Conservation (phyloP, 768 basidiomycete genomes). For the Neoboletus magnificus region DNA sequence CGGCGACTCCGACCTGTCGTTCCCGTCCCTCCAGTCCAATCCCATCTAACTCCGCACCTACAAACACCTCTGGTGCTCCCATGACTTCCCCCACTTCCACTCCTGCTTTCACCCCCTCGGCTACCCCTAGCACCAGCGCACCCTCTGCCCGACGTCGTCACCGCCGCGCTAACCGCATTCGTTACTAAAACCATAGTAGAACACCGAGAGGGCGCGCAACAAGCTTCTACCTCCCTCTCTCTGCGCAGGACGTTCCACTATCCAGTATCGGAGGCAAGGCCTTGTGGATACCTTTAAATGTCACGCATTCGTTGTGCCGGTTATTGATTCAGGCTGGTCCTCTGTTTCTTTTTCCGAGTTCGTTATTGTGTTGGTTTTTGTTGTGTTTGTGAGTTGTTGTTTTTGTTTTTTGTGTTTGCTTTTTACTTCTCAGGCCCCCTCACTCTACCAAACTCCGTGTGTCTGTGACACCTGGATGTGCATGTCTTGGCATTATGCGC, state of each 20-base stretch:
- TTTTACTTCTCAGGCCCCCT: too few species aligned
- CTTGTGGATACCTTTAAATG: neutral
- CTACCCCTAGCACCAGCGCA: neutral
- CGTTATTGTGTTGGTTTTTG: neutral
- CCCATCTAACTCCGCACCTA: neutral
- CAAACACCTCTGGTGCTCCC: neutral
- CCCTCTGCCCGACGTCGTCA: neutral
- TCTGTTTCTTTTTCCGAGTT: neutral
- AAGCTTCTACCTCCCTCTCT: neutral
- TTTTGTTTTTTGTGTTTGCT: neutral
- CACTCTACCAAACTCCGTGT: neutral
- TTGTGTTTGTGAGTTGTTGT: neutral
- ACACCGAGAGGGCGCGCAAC: neutral
- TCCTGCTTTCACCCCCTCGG: neutral
- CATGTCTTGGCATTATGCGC: neutral
- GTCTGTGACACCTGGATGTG: neutral
- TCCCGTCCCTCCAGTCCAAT: neutral
- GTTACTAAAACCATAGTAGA: neutral
- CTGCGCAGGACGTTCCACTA: neutral
- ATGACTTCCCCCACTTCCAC: neutral
- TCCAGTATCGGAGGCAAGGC: neutral
- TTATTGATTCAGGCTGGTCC: neutral
- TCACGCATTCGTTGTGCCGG: neutral
- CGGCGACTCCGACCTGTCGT: neutral
- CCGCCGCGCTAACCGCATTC: neutral